These are phyloP conservation scores for Mallotus repandus DNA, from an alignment of 441 rosid genomes.

Conservation along the genomic window DNA sequence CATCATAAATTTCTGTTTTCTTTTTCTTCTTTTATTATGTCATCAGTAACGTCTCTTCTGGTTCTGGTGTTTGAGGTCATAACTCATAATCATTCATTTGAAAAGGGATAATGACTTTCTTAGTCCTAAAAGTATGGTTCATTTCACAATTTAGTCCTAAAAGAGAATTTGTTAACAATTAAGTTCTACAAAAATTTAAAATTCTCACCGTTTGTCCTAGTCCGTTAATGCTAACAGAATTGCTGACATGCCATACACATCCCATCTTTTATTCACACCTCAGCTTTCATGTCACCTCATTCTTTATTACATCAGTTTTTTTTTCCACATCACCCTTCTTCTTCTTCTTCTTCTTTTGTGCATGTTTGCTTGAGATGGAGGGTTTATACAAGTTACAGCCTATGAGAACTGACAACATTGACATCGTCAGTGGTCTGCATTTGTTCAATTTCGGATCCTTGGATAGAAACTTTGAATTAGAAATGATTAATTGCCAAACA, in stretches of 20 bases:
- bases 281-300: no score
- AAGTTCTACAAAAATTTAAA: no score
- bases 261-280: no score
- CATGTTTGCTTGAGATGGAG: not conserved
- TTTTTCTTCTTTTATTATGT: not conserved
- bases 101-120: not conserved
- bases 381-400: not conserved
- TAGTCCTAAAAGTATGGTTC: no score
- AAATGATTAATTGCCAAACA: not conserved
- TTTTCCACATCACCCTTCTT: not conserved
- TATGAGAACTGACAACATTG: not conserved
- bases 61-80: not conserved
- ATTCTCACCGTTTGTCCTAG: no score
- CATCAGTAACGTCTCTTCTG: slow-evolving; percentile 9
- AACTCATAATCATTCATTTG: not conserved
- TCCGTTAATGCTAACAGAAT: no score
- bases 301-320: no score
- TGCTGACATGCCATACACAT: no score
- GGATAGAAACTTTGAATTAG: not conserved
- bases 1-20: not conserved
- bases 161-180: no score
- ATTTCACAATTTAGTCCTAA: no score
- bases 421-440: not conserved
- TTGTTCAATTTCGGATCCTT: not conserved
- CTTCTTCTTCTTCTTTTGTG: not conserved